Evolutionary conservation across 306 rosid genomes (phyloP).

Genomic region (Cicer bijugum): DNA sequence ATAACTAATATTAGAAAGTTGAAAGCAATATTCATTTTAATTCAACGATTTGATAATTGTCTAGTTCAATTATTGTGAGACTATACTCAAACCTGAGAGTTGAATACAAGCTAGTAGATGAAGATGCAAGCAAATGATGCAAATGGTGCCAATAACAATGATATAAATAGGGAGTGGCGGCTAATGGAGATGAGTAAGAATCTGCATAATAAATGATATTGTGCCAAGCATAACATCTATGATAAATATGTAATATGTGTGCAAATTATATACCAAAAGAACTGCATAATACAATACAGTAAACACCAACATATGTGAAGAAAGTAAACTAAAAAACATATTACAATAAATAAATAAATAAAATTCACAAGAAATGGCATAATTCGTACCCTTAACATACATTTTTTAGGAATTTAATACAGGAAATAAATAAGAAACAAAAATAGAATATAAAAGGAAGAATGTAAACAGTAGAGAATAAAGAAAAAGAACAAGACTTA

Average conservation of each 20-base stretch:
- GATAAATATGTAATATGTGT: not conserved
- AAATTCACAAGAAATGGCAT: not conserved
- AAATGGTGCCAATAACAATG: slow-evolving; percentile 22
- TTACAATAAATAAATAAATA: not conserved
- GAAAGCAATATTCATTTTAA: slow-evolving; percentile 26
- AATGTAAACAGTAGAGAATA: too few relatives aligned
- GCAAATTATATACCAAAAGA: not conserved
- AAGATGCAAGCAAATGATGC: slow-evolving; percentile 31
- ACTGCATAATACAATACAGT: not conserved
- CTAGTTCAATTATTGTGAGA: slow-evolving; percentile 29
- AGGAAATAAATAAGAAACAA: not conserved
- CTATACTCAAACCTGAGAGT: not conserved
- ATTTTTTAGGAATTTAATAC: not conserved
- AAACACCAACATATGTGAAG: not conserved
- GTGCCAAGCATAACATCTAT: not conserved
- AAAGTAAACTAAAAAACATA: not conserved
- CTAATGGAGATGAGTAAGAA: not conserved
- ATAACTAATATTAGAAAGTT: slow-evolving; percentile 8
- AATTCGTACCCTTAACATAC: not conserved
- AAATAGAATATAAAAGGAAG: too few relatives aligned
- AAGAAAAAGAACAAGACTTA: not conserved
- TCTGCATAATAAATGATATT: not conserved
- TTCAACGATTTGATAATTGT: slow-evolving; percentile 26
- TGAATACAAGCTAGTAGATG: slow-evolving; percentile 32
- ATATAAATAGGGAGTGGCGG: not conserved